These are phyloP conservation scores for Rhododendron ferrugineum DNA, from an alignment of 148 eudicot genomes.

Conservation along the genomic window DNA sequence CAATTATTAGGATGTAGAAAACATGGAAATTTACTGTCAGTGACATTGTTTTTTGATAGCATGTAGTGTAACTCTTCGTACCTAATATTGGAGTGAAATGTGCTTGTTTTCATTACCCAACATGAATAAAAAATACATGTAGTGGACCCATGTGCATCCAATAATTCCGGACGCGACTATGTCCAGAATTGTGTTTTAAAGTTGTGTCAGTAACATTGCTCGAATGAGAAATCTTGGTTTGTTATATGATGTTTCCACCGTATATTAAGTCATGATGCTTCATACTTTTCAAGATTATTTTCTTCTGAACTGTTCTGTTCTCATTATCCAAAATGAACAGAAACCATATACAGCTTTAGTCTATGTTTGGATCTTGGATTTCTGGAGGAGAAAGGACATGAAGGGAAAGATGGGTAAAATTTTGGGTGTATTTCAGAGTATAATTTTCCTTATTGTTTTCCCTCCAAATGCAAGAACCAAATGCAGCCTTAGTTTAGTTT, in stretches of 20 bases:
- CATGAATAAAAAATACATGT: neutral
- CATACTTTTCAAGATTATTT: no score
- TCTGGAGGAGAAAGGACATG: neutral
- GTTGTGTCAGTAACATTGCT: neutral
- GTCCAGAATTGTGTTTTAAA: neutral
- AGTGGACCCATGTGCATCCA: neutral
- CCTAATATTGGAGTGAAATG: neutral
- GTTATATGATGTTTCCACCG: neutral
- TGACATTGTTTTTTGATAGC: neutral
- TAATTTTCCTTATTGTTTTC: neutral
- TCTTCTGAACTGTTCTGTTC: neutral
- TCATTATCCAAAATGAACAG: neutral
- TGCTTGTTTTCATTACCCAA: neutral
- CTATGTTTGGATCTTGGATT: neutral
- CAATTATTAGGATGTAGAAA: conserved; percentile 17
- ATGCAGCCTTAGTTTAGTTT: neutral
- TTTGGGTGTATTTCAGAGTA: neutral
- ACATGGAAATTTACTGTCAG: neutral
- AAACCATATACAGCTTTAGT: neutral
- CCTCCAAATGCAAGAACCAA: neutral
- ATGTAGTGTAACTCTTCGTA: neutral
- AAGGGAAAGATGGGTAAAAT: neutral
- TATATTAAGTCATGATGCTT: neutral
- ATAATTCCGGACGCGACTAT: neutral
- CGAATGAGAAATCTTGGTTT: neutral